Evolutionary conservation across 176 grass and related monocot species (phyloP).

Genomic region (Oryza glumipatula): DNA sequence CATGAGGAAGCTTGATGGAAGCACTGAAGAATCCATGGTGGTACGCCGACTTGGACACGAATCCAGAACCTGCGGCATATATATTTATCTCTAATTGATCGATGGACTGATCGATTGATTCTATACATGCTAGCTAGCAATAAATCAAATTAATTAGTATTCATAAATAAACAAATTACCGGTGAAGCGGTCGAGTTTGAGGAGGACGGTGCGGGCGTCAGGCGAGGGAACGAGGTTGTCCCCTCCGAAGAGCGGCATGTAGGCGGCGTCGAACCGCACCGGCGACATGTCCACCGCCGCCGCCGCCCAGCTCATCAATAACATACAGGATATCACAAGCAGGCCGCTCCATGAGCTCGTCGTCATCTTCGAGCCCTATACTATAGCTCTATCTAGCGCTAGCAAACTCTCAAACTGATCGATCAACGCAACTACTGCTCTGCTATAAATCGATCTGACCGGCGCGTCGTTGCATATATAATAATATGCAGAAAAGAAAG

Average conservation of each 20-base stretch:
- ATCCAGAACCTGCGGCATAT: constrained; percentile 63
- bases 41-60: constrained; percentile 71
- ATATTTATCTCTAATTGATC: not conserved
- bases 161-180: constrained; percentile 38
- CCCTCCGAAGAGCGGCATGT: constrained; percentile 67
- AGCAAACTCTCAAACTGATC: too few species aligned
- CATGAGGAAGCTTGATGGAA: constrained; percentile 74
- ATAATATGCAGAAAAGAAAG: too few species aligned
- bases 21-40: constrained; percentile 85
- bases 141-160: not conserved
- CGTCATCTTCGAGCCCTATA: not conserved
- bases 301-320: not conserved
- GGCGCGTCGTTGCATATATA: too few species aligned
- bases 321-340: not conserved
- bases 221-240: constrained; percentile 62
- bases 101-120: not conserved
- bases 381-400: not conserved
- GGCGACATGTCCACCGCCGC: constrained; percentile 48
- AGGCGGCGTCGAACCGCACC: constrained; percentile 60
- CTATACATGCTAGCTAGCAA: not conserved
- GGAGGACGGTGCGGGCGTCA: constrained; percentile 54
- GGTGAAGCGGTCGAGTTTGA: constrained; percentile 68
- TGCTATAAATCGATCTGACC: too few species aligned
- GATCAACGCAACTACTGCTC: too few species aligned
- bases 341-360: not conserved